Conservation (phyloP, 2,329 filamentous ascomycete species). For the Decorospora gaudefroyi region DNA sequence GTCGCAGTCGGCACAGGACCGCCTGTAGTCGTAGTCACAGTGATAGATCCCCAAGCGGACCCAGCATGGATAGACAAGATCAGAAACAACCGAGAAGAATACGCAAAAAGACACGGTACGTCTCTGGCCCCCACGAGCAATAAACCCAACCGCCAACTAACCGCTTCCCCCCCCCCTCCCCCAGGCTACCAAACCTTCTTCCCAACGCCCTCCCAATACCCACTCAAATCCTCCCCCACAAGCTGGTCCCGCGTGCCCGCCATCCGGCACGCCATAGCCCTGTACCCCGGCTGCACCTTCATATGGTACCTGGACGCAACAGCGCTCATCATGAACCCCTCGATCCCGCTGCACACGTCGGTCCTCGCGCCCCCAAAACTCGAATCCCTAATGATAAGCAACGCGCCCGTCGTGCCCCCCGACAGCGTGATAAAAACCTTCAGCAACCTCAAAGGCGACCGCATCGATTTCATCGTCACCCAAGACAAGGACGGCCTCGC, state of each 20-base stretch:
- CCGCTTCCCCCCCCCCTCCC: constrained; percentile 12
- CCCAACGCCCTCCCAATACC: constrained; percentile 75
- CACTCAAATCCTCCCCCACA: constrained; percentile 60
- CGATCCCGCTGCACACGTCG: constrained; percentile 68
- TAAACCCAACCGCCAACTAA: background rate
- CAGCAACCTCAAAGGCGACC: constrained; percentile 72
- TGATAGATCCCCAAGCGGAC: constrained; percentile 71
- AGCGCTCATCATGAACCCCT: constrained; percentile 85
- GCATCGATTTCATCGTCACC: constrained; percentile 80
- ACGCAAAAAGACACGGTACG: constrained; percentile 81
- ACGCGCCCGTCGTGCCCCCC: constrained; percentile 85
- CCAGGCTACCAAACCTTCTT: constrained; percentile 87
- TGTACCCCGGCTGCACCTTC: constrained; percentile 74
- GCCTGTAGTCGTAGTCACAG: constrained; percentile 77
- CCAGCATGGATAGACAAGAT: constrained; percentile 72
- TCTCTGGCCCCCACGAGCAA: background rate
- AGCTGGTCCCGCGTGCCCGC: constrained; percentile 83
- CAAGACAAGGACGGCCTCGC: constrained; percentile 83
- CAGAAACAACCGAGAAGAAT: constrained; percentile 79
- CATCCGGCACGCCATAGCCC: constrained; percentile 83
- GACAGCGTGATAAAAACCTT: constrained; percentile 98
- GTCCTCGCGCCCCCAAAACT: constrained; percentile 70
- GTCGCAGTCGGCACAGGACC: constrained; percentile 54
- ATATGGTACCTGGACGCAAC: constrained; percentile 88
- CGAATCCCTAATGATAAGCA: constrained; percentile 79